Evolutionary conservation across 2,329 filamentous ascomycete species (phyloP), one percentile per base, ranked within the genome.

Genomic region (Aphanocladium album): DNA sequence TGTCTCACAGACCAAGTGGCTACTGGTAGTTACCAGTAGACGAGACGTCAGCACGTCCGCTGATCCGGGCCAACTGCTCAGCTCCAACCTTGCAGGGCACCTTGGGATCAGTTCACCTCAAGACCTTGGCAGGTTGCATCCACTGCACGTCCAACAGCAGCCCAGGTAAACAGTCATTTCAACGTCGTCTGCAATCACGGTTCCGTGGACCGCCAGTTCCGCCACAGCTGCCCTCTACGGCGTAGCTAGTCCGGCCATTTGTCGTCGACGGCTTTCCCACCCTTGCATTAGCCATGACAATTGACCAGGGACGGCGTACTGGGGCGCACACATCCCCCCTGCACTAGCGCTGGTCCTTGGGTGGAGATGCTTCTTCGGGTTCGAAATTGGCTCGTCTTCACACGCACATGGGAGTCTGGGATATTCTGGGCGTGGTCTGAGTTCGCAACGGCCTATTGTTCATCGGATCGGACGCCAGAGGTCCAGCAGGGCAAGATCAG

Each of bases 381-480:
- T 5, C 14, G n/a, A 12, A 46, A 57, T 37, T 35, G 35, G 21
- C 35, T 4, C 5, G 9, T 57, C 54, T 47, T 37, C 30, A 47
- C 11, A 19, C 41, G 21, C 54, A 57, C 54, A 57, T 57, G 53
- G 35, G 53, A 23, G 53, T 47, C 51, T 43, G 27, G 51, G 51
- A 41, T 37, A 30, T 39, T 39, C 35, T 47, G 3, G 9, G 9
- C 30, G 39, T 12, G 21, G 43, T 19, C 12, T 23, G 6, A 11
- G n/a, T 23, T 23, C n/a, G n/a, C 30, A 30, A 9, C 30, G 30
- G 30, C 9, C 30, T 5, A n/a, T 8, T 55, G 39, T 55, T n/a
- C 52, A 55, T 57, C 54, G 43, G 54, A 57, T 57, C 54, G 54
- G 27, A 43, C 21, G 23, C 17, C 46, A 33, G 49, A n/a, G 19